These are phyloP conservation scores for Abrus pulchellus DNA, from an alignment of 306 rosid genomes.

Conservation along the genomic window DNA sequence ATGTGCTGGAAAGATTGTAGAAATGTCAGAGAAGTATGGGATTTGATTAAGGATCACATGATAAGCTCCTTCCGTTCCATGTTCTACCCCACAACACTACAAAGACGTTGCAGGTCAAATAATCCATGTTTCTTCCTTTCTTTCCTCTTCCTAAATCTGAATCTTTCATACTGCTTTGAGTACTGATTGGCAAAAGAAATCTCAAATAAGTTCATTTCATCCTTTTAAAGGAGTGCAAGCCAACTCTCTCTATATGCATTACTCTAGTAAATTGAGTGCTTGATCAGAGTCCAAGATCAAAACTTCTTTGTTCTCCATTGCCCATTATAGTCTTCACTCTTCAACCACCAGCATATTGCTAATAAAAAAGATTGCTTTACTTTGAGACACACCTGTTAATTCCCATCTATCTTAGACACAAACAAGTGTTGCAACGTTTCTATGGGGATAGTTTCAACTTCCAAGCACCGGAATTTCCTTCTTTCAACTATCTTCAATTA, in stretches of 20 bases:
- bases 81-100: constrained; percentile 58
- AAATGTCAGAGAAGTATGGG: constrained; percentile 57
- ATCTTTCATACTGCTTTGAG: constrained; percentile 44
- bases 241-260: constrained; percentile 36
- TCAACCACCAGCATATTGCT: constrained; percentile 23
- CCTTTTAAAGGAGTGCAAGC: constrained; percentile 15
- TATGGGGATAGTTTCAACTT: constrained; percentile 42
- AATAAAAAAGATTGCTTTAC: constrained; percentile 26
- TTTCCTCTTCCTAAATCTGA: constrained; percentile 49
- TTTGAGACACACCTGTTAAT: constrained; percentile 27
- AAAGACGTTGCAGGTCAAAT: constrained; percentile 48
- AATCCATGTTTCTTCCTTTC: constrained; percentile 39
- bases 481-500: constrained; percentile 23
- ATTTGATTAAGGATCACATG: constrained; percentile 71
- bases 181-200: constrained; percentile 24
- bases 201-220: constrained; percentile 31
- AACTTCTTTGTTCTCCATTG: neutral
- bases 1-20: constrained; percentile 53
- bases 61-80: constrained; percentile 65
- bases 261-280: constrained; percentile 5
- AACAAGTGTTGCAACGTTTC: constrained; percentile 37
- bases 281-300: constrained; percentile 18
- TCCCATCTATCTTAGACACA: constrained; percentile 24
- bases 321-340: constrained; percentile 28
- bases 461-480: constrained; percentile 36